Evolutionary conservation across 805 yeast species (phyloP), one percentile per base, ranked within the genome.

Genomic region (Kluyveromyces nonfermentans): DNA sequence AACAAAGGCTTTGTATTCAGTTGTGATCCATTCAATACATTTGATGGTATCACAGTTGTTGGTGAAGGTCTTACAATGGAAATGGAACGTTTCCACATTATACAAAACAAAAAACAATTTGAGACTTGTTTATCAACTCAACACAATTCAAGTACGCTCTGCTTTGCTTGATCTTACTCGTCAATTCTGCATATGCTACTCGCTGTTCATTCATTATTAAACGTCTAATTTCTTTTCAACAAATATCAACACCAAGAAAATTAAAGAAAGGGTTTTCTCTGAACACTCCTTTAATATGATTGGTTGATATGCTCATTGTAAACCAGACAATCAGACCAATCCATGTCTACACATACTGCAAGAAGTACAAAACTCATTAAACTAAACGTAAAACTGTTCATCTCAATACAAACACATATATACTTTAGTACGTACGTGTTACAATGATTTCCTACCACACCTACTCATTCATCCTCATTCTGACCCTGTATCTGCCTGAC

Each of bases 401-500:
- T n/a, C n/a, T n/a, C n/a, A n/a, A n/a, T n/a, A n/a, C n/a, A n/a
- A n/a, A n/a, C n/a, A n/a, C n/a, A n/a, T n/a, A n/a, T n/a, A n/a
- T n/a, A n/a, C n/a, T n/a, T n/a, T n/a, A n/a, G n/a, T n/a, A n/a
- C n/a, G n/a, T n/a, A n/a, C 20, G n/a, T 33, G 12, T 33, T 20
- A 4, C 30, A 30, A 30, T 12, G 33, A 30, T n/a, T 30, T n/a
- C n/a, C n/a, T 12, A 12, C 33, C 12, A 12, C n/a, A 7, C 28
- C 14, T 18, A 17, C 9, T 21, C 32, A 42, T 31, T 42, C 43
- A n/a, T 35, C 45, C 15, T 46, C 44, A 9, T 43, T 30, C 14
- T 21, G 37, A 8, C 47, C 47, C 35, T 41, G 44, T 59, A 73
- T 64, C 47, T 80, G 78, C 51, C 81, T 78, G 25, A 82, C 77